Evolutionary conservation across 495 filamentous ascomycete species (phyloP).

Genomic region (Pseudotulostoma volvatum): DNA sequence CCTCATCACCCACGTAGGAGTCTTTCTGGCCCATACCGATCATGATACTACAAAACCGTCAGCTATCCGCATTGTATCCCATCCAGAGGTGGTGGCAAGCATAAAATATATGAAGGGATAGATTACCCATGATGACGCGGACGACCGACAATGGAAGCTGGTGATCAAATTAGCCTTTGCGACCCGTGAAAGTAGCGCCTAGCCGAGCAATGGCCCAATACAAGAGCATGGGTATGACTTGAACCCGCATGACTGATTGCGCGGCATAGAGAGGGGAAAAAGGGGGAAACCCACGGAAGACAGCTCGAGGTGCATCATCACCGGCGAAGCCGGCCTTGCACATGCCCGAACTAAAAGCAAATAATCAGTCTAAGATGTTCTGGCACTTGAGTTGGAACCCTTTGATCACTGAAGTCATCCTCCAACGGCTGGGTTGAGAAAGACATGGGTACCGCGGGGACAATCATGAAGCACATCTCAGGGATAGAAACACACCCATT

Average conservation of each 20-base stretch:
- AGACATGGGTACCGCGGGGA: too few species aligned
- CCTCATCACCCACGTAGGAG: constrained; percentile 99
- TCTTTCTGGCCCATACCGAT: constrained; percentile 99
- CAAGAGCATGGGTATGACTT: too few species aligned
- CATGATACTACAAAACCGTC: constrained; percentile 69
- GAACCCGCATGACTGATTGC: too few species aligned
- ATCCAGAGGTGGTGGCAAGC: constrained; percentile 6
- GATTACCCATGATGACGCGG: constrained; percentile 99
- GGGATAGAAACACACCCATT: constrained; percentile 73
- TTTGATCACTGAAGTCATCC: too few species aligned
- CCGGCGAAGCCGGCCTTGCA: constrained; percentile 99
- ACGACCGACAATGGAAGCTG: constrained; percentile 97
- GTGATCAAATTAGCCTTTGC: too few species aligned
- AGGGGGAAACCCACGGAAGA: constrained; percentile 99
- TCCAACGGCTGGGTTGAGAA: too few species aligned
- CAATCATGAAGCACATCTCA: background rate
- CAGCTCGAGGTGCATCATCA: constrained; percentile 98
- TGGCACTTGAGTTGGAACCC: too few species aligned
- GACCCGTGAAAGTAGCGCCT: too few species aligned
- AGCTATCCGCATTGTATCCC: background rate
- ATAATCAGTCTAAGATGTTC: constrained; percentile 30
- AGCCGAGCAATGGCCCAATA: too few species aligned
- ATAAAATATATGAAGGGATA: constrained; percentile 6
- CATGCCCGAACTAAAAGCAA: constrained; percentile 81
- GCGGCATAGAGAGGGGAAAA: too few species aligned